phyloP scores from a whole-genome alignment of 2,329 filamentous ascomycete species.

The Pseudophaeomoniella oleicola region DNA sequence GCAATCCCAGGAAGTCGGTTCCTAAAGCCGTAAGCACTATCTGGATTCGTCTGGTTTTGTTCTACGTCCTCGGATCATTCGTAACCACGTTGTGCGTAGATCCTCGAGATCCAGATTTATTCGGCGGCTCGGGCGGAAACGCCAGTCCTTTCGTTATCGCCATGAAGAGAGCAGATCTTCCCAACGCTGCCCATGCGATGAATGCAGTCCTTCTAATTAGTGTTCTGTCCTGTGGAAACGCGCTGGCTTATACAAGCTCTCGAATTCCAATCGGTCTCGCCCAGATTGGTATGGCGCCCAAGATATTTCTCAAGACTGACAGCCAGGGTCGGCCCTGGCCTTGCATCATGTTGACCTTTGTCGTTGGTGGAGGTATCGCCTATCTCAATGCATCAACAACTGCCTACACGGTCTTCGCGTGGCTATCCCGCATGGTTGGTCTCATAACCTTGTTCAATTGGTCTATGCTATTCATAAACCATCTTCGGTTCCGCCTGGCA shows the following conservation, averaged over 20 bases:
- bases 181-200: slow-evolving; percentile 23
- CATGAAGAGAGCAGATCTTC: slow-evolving; percentile 21
- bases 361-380: slow-evolving; percentile 45
- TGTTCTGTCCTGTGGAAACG: slow-evolving; percentile 28
- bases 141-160: slow-evolving; percentile 30
- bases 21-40: slow-evolving; percentile 37
- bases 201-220: slow-evolving; percentile 28
- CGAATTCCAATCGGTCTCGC: slow-evolving; percentile 56
- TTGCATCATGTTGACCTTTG: slow-evolving; percentile 27
- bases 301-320: slow-evolving; percentile 25
- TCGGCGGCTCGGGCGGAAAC: slow-evolving; percentile 14
- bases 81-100: slow-evolving; percentile 46
- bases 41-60: slow-evolving; percentile 38
- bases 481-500: too few relatives aligned
- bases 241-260: slow-evolving; percentile 33
- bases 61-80: slow-evolving; percentile 41
- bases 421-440: too few relatives aligned
- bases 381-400: slow-evolving; percentile 54
- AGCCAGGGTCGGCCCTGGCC: slow-evolving; percentile 29
- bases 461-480: too few relatives aligned
- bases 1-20: slow-evolving; percentile 34
- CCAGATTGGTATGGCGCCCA: slow-evolving; percentile 28
- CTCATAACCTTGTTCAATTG: too few relatives aligned
- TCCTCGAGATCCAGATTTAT: slow-evolving; percentile 28
- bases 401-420: slow-evolving; percentile 43